Evolutionary conservation across 2,329 filamentous ascomycete species (phyloP).

Genomic region (Beauveria medogensis): DNA sequence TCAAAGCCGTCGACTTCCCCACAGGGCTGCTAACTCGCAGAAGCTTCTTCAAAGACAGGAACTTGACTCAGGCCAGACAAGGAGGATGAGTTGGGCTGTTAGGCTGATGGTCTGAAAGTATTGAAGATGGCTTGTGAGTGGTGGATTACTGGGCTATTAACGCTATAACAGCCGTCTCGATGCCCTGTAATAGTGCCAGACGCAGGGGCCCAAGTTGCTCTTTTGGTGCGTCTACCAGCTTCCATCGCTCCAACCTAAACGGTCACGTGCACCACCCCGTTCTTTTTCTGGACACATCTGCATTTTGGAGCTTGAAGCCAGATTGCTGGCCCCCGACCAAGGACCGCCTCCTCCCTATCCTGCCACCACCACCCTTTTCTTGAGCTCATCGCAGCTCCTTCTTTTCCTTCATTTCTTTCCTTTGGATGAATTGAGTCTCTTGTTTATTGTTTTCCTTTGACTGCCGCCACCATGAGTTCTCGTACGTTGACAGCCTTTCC

Average conservation of each 20-base stretch:
- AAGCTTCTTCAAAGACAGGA: not conserved
- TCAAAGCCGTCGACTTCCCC: not conserved
- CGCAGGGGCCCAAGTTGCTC: not conserved
- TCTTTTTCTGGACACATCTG: slow-evolving; percentile 37
- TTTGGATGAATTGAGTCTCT: slow-evolving; percentile 34
- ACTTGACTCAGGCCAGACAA: not conserved
- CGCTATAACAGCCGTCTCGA: not conserved
- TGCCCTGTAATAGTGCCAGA: not conserved
- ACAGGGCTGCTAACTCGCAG: not conserved
- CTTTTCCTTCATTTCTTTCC: slow-evolving; percentile 26
- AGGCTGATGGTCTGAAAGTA: not conserved
- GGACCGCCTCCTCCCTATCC: slow-evolving; percentile 25
- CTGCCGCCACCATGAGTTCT: slow-evolving; percentile 44
- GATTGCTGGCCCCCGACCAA: slow-evolving; percentile 29
- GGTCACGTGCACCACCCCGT: slow-evolving; percentile 24
- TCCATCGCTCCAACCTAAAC: not conserved
- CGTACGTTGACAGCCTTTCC: slow-evolving; percentile 32
- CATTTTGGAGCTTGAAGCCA: slow-evolving; percentile 36
- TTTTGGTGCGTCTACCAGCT: not conserved
- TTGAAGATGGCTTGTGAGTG: not conserved
- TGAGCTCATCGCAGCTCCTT: slow-evolving; percentile 32
- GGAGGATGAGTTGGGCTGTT: not conserved
- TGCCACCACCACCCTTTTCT: slow-evolving; percentile 23
- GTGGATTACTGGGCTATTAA: not conserved
- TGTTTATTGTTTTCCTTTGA: slow-evolving; percentile 23